A percentile compares a stretch with the other conserved stretches of the same genome.
Conservation (phyloP, 2,329 filamentous ascomycete genomes). For the Penicillium aurantiogriseum region DNA sequence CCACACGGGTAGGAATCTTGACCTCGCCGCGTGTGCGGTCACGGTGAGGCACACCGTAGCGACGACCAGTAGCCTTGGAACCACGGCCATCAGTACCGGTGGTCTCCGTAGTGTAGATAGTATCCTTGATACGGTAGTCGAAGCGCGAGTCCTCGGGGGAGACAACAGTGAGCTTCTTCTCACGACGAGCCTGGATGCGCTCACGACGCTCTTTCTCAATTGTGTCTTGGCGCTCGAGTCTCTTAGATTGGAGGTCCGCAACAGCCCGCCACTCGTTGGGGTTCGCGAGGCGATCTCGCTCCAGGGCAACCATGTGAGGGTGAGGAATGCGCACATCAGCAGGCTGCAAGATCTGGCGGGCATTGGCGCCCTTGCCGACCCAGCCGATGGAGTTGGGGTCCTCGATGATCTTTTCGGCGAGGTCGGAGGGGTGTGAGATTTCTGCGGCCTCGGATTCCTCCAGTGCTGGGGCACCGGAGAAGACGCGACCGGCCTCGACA, state of each 20-base stretch:
- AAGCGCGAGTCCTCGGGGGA: conserved; percentile 52
- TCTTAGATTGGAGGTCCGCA: conserved; percentile 44
- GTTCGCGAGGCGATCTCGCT: conserved; percentile 45
- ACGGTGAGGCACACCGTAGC: conserved; percentile 62
- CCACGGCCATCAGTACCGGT: conserved; percentile 56
- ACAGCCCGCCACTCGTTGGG: conserved; percentile 36
- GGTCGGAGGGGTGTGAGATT: conserved; percentile 31
- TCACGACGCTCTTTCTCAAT: conserved; percentile 42
- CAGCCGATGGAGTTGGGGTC: conserved; percentile 39
- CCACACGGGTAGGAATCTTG: conserved; percentile 63
- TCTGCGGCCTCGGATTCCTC: conserved; percentile 23
- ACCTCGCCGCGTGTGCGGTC: conserved; percentile 62
- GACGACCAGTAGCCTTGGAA: conserved; percentile 53
- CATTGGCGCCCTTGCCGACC: conserved; percentile 43
- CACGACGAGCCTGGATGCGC: conserved; percentile 42
- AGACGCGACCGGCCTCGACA: conserved; percentile 62
- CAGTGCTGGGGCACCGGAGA: conserved; percentile 48
- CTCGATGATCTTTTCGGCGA: conserved; percentile 33
- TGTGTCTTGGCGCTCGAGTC: conserved; percentile 42
- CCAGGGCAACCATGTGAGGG: conserved; percentile 55
- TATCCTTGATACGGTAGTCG: conserved; percentile 60
- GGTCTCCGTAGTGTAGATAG: conserved; percentile 53
- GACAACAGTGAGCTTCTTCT: conserved; percentile 45
- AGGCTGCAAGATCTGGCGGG: conserved; percentile 55
- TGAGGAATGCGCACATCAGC: conserved; percentile 65